Evolutionary conservation across 768 basidiomycete species (phyloP), one percentile per base, ranked within the genome.

Genomic region (Pluteus cervinus): DNA sequence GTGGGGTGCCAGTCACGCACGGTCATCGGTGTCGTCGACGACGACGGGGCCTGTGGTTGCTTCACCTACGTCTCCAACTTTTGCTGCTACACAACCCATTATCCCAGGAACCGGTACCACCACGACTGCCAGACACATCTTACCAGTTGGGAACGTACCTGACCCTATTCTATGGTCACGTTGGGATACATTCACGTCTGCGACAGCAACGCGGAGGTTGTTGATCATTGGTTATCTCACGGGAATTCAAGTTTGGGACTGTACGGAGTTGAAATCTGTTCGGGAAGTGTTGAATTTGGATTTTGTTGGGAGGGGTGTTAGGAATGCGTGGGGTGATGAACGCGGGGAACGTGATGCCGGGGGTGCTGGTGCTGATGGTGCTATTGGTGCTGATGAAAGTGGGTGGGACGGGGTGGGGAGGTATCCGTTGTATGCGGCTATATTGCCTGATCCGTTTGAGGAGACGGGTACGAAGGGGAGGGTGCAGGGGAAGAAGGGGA

Each of bases 221-320:
- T 63, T 81, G 8, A 52, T 81, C 35, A 57, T 81, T 11, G 77
- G 68, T 4, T 81, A 81, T 46, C 43, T 51, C 22, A 56, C 58
- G 12, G 73, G 78, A n/a, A 46, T 77, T 37, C 74, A 80, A 50
- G 56, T 76, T 25, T 78, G 77, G 76, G 76, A 79, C 44, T 75
- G 73, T 46, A 64, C 71, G 9, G 63, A 72, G 42, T 53, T 82
- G 7, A 71, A 59, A 4, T 47, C 52, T 0, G 43, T 63, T 1
- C 36, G 38, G 47, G 80, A 83, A 46, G 43, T 81, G 3, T 53
- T 84, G 40, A 75, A 81, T 41, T 40, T 83, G 23, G n/a, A n/a
- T n/a, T n/a, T n/a, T n/a, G 46, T 18, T 5, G 9, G 31, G 11
- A 7, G 36, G 16, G 7, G 38, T 29, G 2, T 21, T 26, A 23